phyloP scores from a whole-genome alignment of 2,329 filamentous ascomycete species.

The Diaporthe sp. region DNA sequence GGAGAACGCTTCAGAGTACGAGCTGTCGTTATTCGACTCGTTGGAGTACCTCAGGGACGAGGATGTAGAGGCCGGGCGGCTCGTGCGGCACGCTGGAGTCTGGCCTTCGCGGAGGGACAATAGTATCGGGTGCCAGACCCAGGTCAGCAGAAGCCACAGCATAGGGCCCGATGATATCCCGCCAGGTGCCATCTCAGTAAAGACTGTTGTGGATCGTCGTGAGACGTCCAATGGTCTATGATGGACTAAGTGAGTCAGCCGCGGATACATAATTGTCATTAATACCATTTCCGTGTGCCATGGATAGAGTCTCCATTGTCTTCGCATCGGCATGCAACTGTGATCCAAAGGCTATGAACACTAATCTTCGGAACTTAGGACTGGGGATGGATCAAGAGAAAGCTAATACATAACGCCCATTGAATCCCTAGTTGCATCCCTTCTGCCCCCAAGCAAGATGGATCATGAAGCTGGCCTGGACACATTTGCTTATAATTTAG shows the following conservation, averaged over 20 bases:
- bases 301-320: background rate
- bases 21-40: conserved; percentile 14
- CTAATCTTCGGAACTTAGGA: background rate
- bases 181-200: background rate
- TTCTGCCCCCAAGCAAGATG: background rate
- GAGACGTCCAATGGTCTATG: background rate
- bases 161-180: background rate
- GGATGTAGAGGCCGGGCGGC: conserved; percentile 14
- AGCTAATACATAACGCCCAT: no score
- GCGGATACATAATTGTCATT: background rate
- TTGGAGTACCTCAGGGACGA: conserved; percentile 11
- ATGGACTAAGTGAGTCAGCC: background rate
- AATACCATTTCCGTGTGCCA: background rate
- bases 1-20: background rate
- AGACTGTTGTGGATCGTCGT: conserved; percentile 15
- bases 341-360: background rate
- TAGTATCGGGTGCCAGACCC: background rate
- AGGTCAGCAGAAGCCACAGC: conserved; percentile 16
- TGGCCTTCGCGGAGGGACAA: background rate
- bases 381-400: background rate
- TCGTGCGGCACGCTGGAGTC: background rate
- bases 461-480: no score
- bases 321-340: background rate
- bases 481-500: no score
- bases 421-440: background rate